Percentiles rank a stretch among this genome's conserved stretches.
Conservation (phyloP, 208 protist species). For the Leishmania martiniquensis region DNA sequence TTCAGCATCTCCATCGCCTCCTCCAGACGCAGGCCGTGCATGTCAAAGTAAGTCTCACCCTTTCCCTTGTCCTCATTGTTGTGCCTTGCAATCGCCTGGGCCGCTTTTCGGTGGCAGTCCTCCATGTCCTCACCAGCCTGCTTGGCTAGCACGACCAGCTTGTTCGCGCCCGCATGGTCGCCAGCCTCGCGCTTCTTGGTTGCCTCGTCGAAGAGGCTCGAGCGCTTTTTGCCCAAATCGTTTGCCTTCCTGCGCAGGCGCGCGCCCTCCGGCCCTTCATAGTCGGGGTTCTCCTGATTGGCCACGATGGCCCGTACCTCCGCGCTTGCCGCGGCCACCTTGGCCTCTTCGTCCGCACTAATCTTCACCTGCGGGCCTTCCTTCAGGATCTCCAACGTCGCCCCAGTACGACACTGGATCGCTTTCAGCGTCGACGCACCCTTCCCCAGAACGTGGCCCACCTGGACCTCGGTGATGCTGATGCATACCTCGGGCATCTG, state of each 20-base stretch:
- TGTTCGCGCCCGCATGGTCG: conserved; percentile 34
- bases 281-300: conserved; percentile 60
- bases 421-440: conserved; percentile 46
- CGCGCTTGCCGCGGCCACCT: conserved; percentile 34
- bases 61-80: conserved; percentile 67
- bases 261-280: conserved; percentile 45
- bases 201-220: conserved; percentile 47
- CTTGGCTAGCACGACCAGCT: conserved; percentile 41
- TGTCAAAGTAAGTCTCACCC: conserved; percentile 55
- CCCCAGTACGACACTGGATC: conserved; percentile 47
- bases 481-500: conserved; percentile 40
- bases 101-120: conserved; percentile 39
- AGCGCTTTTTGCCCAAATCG: conserved; percentile 41
- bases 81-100: conserved; percentile 43
- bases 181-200: conserved; percentile 37
- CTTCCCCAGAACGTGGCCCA: conserved; percentile 58
- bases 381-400: conserved; percentile 47
- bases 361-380: conserved; percentile 53
- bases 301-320: conserved; percentile 43
- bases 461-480: conserved; percentile 40
- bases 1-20: conserved; percentile 54
- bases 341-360: conserved; percentile 42
- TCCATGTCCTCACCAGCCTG: conserved; percentile 39
- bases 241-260: conserved; percentile 51
- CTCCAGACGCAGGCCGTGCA: conserved; percentile 59